Evolutionary conservation across 257 asterid genomes (phyloP).

Genomic region (Solanum medicagineum): DNA sequence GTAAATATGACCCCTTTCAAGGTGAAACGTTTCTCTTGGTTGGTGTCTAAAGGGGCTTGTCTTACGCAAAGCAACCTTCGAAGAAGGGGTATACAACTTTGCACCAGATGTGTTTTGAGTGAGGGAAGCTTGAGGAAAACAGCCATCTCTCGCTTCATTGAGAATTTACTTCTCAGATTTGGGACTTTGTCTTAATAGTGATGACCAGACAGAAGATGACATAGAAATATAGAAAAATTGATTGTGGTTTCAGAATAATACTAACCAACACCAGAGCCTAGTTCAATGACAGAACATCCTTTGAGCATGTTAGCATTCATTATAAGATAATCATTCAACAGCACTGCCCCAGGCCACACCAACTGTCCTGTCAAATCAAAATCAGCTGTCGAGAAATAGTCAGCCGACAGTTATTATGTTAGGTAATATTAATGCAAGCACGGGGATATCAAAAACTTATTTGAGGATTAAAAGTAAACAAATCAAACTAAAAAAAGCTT

Average conservation of each 20-base stretch:
- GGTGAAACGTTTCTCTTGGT: neutral
- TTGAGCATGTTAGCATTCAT: conserved; percentile 47
- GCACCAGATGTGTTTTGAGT: neutral
- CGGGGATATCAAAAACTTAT: neutral
- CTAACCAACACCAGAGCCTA: conserved; percentile 96
- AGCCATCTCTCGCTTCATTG: neutral
- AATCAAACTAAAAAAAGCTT: neutral
- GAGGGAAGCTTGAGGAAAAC: neutral
- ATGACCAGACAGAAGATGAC: neutral
- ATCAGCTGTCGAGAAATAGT: conserved; percentile 58
- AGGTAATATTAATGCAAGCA: neutral
- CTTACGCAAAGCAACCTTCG: neutral
- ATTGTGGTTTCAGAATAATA: neutral
- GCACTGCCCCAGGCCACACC: conserved; percentile 96
- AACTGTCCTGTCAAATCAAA: conserved; percentile 93
- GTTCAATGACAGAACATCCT: conserved; percentile 70
- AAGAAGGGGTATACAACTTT: neutral
- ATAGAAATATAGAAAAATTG: neutral
- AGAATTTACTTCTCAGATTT: neutral
- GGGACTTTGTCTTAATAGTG: neutral
- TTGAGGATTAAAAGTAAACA: neutral
- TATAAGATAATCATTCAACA: conserved; percentile 64
- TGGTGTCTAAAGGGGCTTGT: neutral
- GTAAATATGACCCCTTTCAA: neutral
- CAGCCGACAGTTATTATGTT: conserved; percentile 9